Conservation (phyloP, 2,329 filamentous ascomycete species). For the Aspergillus quadricinctus region DNA sequence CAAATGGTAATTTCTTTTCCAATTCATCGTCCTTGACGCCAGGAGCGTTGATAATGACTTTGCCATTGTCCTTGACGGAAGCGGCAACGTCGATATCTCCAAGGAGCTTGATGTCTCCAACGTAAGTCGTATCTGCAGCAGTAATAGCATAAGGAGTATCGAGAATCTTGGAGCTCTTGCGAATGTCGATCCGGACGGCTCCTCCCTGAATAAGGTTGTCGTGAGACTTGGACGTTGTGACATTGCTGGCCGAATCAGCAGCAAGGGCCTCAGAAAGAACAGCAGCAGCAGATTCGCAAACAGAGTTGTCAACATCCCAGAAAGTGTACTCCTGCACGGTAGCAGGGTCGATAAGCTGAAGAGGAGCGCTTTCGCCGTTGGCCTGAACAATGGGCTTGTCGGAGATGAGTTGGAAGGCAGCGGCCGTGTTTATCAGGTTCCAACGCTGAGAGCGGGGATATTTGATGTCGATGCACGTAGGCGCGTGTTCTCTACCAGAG, state of each 20-base stretch:
- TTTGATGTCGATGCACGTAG: slow-evolving; percentile 76
- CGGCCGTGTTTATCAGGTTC: slow-evolving; percentile 48
- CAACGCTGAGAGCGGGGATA: slow-evolving; percentile 71
- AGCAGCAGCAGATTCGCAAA: slow-evolving; percentile 60
- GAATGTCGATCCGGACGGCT: slow-evolving; percentile 75
- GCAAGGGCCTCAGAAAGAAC: slow-evolving; percentile 58
- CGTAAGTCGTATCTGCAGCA: slow-evolving; percentile 71
- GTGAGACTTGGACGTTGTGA: slow-evolving; percentile 55
- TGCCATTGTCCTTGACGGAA: slow-evolving; percentile 65
- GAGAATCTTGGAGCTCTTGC: slow-evolving; percentile 74
- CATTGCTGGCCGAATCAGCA: slow-evolving; percentile 57
- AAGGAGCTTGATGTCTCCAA: slow-evolving; percentile 76
- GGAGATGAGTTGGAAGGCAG: slow-evolving; percentile 43
- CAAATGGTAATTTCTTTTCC: slow-evolving; percentile 74
- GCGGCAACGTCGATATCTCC: slow-evolving; percentile 70
- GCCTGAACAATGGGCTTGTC: slow-evolving; percentile 37
- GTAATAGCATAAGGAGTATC: slow-evolving; percentile 79
- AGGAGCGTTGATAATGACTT: slow-evolving; percentile 70
- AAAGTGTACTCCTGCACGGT: slow-evolving; percentile 79
- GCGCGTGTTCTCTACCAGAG: slow-evolving; percentile 58
- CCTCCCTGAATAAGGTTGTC: slow-evolving; percentile 70
- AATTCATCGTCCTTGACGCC: slow-evolving; percentile 82
- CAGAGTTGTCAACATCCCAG: slow-evolving; percentile 82
- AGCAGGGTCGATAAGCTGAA: slow-evolving; percentile 52
- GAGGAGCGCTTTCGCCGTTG: slow-evolving; percentile 37